Base-by-base conservation (phyloP, 441 rosid species). In the Aleurites moluccanus region DNA sequence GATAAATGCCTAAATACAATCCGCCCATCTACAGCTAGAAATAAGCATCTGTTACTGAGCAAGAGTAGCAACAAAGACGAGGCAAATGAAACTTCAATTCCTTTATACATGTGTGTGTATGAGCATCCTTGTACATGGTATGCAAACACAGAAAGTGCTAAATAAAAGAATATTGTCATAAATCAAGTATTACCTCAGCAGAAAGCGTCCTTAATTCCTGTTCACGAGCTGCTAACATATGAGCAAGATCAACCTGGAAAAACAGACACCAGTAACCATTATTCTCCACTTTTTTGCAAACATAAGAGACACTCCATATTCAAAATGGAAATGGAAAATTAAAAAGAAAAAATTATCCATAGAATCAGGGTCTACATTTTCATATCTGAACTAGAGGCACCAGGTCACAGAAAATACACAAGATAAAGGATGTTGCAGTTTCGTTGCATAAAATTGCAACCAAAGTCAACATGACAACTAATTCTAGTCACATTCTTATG, bases 231-330 rank as follows among this genome's bases (percentile, higher is more conserved):
- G 97, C 97, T 80, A 95, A 87, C 74, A 95, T 81, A 80, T 95
- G 99, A 33, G 99, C 98, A 67, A 93, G 91, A 89, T 93, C 99
- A 78, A 93, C 98, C 98, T 95, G 87, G 21, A 70, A 69, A 77
- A 68, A 53, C 7, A 62, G 70, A 77, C 55, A 81, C 21, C 20
- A 20, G 53, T 64, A 74, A 77, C 16, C 73, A 66, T 74, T 64
- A 72, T 11, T 64, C 44, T 61, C 40, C 75, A 68, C 61, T 30
- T 28, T 68, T 35, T 52, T 52, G 18, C 64, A 70, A 61, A 47
- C 47, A 44, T n/a, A 15, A 63, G 38, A 35, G 4, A 28, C 9
- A 23, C 27, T 21, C 2, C 55, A 50, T 5, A 38, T 28, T 52
- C 47, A 75, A 16, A 28, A 27, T 44, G n/a, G 47, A 59, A 65